Percentiles rank a stretch among this genome's conserved stretches.
These are phyloP conservation scores for Pichia sp. DNA, from an alignment of 1,139 yeast genomes.

Conservation along the genomic window DNA sequence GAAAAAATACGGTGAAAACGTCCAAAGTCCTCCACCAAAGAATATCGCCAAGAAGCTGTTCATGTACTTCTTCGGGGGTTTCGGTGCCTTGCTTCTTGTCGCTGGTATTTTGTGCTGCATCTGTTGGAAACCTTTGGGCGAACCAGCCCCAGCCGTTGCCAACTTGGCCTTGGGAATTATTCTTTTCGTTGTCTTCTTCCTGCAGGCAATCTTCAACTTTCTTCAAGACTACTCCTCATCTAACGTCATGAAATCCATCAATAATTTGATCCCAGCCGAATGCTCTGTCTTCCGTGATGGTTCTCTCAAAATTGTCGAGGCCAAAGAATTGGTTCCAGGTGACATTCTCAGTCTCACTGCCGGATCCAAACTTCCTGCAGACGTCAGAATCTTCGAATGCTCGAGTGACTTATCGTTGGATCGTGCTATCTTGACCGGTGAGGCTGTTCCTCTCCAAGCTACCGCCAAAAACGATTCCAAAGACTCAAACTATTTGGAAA, in stretches of 20 bases:
- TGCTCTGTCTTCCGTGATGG: constrained; percentile 32
- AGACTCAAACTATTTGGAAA: constrained; percentile 30
- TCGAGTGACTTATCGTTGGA: constrained; percentile 34
- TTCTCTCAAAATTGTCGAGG: constrained; percentile 1
- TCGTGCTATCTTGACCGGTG: constrained; percentile 52
- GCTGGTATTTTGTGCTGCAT: constrained; percentile 47
- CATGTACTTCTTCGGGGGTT: constrained; percentile 48
- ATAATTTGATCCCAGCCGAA: constrained; percentile 42
- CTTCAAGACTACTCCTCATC: constrained; percentile 49
- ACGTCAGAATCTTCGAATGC: constrained; percentile 38
- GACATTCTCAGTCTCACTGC: constrained; percentile 42
- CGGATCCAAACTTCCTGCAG: constrained; percentile 52
- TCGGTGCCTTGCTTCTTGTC: constrained; percentile 42
- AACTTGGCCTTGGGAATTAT: constrained; percentile 36
- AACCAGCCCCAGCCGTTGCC: constrained; percentile 43
- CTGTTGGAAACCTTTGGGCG: constrained; percentile 51
- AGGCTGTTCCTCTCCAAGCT: constrained; percentile 42
- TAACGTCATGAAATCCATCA: constrained; percentile 48
- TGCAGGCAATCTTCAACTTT: constrained; percentile 47
- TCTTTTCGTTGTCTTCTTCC: constrained; percentile 41
- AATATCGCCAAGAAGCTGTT: constrained; percentile 36
- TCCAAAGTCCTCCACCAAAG: constrained; percentile 9
- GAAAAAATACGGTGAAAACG: constrained; percentile 6
- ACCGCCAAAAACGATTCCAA: constrained; percentile 5
- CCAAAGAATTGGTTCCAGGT: constrained; percentile 39